Conservation (phyloP, 1,139 yeast genomes). For the Debaryomyces coudertii region DNA sequence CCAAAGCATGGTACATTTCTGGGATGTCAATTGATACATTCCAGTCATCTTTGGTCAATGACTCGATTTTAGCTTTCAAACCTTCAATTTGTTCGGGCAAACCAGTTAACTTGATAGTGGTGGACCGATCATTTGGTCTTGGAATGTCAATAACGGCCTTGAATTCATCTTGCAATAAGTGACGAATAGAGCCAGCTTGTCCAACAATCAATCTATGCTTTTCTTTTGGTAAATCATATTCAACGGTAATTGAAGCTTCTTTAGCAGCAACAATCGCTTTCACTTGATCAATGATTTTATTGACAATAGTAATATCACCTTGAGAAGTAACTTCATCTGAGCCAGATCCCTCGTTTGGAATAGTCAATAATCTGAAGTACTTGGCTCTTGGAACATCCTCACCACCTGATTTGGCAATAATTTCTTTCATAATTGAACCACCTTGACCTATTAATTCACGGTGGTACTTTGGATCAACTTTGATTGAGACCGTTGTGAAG, state of each 20-base stretch:
- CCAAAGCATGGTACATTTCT: conserved; percentile 56
- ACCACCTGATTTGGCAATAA: conserved; percentile 82
- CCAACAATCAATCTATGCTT: conserved; percentile 83
- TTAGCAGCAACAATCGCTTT: conserved; percentile 64
- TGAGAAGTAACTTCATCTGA: conserved; percentile 62
- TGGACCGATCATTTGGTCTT: conserved; percentile 53
- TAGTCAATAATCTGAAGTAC: conserved; percentile 62
- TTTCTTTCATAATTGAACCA: conserved; percentile 75
- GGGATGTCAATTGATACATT: conserved; percentile 57
- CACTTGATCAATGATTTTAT: conserved; percentile 66
- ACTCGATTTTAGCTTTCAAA: conserved; percentile 55
- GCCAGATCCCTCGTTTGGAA: conserved; percentile 76
- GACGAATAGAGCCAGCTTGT: conserved; percentile 76
- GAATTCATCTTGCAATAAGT: conserved; percentile 70
- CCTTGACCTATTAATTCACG: conserved; percentile 80
- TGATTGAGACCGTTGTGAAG: conserved; percentile 59
- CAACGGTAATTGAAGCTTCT: conserved; percentile 63
- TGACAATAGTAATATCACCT: conserved; percentile 80
- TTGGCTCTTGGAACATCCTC: conserved; percentile 49
- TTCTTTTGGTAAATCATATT: conserved; percentile 66
- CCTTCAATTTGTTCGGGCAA: conserved; percentile 62
- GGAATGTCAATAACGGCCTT: conserved; percentile 72
- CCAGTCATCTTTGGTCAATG: conserved; percentile 59
- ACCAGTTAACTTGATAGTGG: conserved; percentile 55
- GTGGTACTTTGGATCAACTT: conserved; percentile 79